Evolutionary conservation across 345 rosid species (phyloP).

Genomic region (Cardiospermum halicacabum): DNA sequence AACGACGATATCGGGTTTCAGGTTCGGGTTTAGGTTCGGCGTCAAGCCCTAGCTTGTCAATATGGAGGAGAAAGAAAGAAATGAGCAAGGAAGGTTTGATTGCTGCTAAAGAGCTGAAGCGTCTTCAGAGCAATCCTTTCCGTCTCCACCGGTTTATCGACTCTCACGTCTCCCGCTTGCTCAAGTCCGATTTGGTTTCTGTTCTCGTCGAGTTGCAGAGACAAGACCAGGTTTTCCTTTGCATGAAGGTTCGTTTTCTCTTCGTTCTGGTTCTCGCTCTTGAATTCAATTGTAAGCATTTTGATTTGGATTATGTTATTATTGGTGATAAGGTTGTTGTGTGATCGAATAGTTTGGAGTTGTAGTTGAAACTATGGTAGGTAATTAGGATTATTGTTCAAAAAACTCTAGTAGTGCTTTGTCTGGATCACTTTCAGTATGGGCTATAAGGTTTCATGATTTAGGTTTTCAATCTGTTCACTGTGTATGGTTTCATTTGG

Average conservation of each 20-base stretch:
- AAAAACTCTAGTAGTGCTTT: too few species aligned
- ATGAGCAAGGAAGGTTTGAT: conserved; percentile 83
- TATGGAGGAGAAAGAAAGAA: conserved; percentile 95
- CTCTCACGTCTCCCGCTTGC: conserved; percentile 74
- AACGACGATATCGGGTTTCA: conserved; percentile 9
- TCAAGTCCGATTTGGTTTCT: conserved; percentile 78
- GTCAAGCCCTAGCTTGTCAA: conserved; percentile 87
- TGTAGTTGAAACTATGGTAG: too few species aligned
- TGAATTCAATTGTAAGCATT: too few species aligned
- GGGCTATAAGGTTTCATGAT: too few species aligned
- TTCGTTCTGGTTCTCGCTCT: neutral
- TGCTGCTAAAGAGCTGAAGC: conserved; percentile 77
- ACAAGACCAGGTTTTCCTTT: conserved; percentile 82
- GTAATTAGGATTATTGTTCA: too few species aligned
- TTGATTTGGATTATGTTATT: too few species aligned
- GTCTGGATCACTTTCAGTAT: too few species aligned
- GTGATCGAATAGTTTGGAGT: too few species aligned
- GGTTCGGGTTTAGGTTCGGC: conserved; percentile 44
- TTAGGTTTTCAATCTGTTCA: too few species aligned
- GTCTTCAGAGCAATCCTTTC: conserved; percentile 50
- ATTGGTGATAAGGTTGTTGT: too few species aligned
- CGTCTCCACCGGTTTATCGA: conserved; percentile 59
- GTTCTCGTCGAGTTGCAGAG: conserved; percentile 90
- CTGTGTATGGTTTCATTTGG: too few species aligned
- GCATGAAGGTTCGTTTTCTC: conserved; percentile 60